A percentile compares a stretch with the other conserved stretches of the same genome.
phyloP scores from a whole-genome alignment of 805 yeast species.

The Wickerhamiella azyma region DNA sequence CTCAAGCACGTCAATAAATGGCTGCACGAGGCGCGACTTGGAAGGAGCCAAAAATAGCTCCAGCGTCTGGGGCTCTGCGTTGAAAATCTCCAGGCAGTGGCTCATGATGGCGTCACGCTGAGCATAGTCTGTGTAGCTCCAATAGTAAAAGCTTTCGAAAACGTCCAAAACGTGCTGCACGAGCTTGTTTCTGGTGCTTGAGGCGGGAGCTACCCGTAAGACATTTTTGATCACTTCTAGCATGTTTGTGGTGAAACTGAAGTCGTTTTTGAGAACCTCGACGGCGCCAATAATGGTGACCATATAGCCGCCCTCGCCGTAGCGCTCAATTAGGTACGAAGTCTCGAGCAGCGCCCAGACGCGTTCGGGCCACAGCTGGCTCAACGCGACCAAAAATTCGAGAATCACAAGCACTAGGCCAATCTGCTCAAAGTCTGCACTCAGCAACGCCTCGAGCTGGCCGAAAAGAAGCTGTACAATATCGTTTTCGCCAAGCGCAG shows the following conservation, averaged over 20 bases:
- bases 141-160: constrained; percentile 58
- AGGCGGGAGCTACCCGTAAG: constrained; percentile 29
- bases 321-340: constrained; percentile 48
- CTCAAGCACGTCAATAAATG: constrained; percentile 31
- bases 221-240: constrained; percentile 43
- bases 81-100: constrained; percentile 36
- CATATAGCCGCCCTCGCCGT: constrained; percentile 52
- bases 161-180: constrained; percentile 35
- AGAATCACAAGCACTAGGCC: constrained; percentile 34
- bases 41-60: constrained; percentile 14
- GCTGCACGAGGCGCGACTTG: constrained; percentile 29
- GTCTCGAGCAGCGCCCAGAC: constrained; percentile 70
- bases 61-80: not conserved
- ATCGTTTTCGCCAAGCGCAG: constrained; percentile 39
- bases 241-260: constrained; percentile 46
- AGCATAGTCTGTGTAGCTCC: constrained; percentile 45
- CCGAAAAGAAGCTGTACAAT: constrained; percentile 48
- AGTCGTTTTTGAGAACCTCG: constrained; percentile 59
- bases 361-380: constrained; percentile 40
- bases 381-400: constrained; percentile 37
- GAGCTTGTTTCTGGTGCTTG: constrained; percentile 25
- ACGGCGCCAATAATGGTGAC: constrained; percentile 50
- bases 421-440: constrained; percentile 35
- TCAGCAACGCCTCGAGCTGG: constrained; percentile 52
- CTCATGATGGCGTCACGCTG: constrained; percentile 54